Conservation (phyloP, 345 rosid genomes). For the Eucalyptus curtisii region DNA sequence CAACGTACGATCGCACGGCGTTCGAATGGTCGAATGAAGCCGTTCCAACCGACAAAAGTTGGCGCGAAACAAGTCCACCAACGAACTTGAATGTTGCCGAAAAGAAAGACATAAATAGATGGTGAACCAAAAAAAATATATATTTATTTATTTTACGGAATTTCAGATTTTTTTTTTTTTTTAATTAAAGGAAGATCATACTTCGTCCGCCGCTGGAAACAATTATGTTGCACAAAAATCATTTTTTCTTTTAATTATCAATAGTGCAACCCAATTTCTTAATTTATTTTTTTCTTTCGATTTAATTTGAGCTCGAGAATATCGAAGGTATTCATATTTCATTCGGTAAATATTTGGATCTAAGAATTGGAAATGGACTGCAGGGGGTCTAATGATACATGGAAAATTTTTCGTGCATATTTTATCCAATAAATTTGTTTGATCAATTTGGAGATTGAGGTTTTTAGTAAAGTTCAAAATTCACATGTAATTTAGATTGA, state of each 20-base stretch:
- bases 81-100: background rate
- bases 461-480: background rate
- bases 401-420: accelerated
- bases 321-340: background rate
- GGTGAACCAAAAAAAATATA: background rate
- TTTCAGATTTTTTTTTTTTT: too few relatives aligned
- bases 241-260: background rate
- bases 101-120: background rate
- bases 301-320: too few relatives aligned
- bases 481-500: background rate
- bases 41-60: background rate
- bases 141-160: too few relatives aligned
- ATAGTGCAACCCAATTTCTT: background rate
- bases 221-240: too few relatives aligned
- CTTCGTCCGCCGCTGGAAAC: too few relatives aligned
- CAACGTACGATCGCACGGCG: background rate
- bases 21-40: background rate
- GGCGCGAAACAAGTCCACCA: background rate
- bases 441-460: background rate
- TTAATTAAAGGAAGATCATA: too few relatives aligned
- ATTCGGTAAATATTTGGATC: background rate
- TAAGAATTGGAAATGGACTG: background rate
- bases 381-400: background rate
- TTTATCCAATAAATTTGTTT: too few relatives aligned
- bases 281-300: background rate